Evolutionary conservation across 1,139 yeast species (phyloP).

Genomic region (Geotrichum carabidarum): DNA sequence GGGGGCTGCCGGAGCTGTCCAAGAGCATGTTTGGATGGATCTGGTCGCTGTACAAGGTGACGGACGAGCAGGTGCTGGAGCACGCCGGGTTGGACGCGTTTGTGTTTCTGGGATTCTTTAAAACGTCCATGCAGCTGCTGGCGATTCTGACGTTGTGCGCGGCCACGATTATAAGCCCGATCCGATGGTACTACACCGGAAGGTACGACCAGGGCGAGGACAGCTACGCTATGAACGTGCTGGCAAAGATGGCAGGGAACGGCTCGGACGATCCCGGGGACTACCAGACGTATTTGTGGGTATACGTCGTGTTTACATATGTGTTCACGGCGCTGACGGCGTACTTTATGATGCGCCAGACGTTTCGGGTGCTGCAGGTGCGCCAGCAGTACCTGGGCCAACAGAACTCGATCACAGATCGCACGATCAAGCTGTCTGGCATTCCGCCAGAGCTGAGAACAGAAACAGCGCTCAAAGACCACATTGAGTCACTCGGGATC

Average conservation of each 20-base stretch:
- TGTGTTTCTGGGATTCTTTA: constrained; percentile 76
- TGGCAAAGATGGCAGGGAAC: background rate
- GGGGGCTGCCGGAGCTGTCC: constrained; percentile 41
- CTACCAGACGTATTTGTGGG: constrained; percentile 51
- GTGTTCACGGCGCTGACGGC: constrained; percentile 69
- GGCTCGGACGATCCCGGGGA: constrained; percentile 17
- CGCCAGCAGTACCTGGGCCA: constrained; percentile 81
- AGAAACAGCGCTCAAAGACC: constrained; percentile 60
- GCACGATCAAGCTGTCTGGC: constrained; percentile 85
- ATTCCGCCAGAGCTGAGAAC: constrained; percentile 80
- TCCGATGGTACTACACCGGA: constrained; percentile 67
- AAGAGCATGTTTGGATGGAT: constrained; percentile 75
- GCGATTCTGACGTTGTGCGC: constrained; percentile 58
- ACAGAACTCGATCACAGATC: constrained; percentile 86
- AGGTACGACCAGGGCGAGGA: constrained; percentile 55
- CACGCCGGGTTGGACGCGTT: constrained; percentile 93
- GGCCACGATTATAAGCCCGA: constrained; percentile 62
- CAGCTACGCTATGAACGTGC: constrained; percentile 23
- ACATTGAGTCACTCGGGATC: constrained; percentile 70
- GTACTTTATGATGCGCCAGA: constrained; percentile 58
- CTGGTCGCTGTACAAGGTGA: constrained; percentile 54
- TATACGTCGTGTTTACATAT: constrained; percentile 83
- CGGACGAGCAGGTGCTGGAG: constrained; percentile 73
- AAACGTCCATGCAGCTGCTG: constrained; percentile 64
- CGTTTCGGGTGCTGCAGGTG: constrained; percentile 63